Conservation (phyloP, 2,329 filamentous ascomycete genomes). For the Cladosporium sp. region DNA sequence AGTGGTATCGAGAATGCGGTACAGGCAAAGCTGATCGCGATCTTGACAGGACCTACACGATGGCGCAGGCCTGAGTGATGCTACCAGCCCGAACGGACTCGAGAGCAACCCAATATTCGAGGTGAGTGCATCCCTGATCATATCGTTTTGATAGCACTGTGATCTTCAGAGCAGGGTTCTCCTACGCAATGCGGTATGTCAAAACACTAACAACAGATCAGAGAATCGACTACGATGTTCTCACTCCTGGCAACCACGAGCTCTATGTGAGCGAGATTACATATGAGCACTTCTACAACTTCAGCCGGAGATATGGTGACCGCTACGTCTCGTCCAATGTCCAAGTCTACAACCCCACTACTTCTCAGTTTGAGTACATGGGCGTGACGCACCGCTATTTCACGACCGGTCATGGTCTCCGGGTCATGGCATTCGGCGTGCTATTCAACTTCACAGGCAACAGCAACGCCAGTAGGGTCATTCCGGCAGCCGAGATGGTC, state of each 20-base stretch:
- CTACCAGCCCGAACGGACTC: conserved; percentile 58
- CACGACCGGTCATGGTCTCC: conserved; percentile 49
- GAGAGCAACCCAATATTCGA: conserved; percentile 56
- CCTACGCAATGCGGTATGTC: neutral
- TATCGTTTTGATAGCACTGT: neutral
- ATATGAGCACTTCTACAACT: conserved; percentile 61
- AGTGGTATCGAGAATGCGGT: conserved; percentile 15
- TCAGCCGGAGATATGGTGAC: conserved; percentile 59
- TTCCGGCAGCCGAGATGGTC: conserved; percentile 53
- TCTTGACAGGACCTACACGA: conserved; percentile 60
- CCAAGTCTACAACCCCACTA: conserved; percentile 48
- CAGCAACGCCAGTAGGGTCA: conserved; percentile 62
- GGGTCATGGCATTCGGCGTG: conserved; percentile 56
- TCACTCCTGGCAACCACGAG: conserved; percentile 60
- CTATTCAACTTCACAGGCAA: conserved; percentile 56
- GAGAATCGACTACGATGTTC: conserved; percentile 54
- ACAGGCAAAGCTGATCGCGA: neutral
- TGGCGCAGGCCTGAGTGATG: conserved; percentile 63
- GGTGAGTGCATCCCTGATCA: conserved; percentile 13
- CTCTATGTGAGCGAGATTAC: conserved; percentile 63
- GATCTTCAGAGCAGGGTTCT: neutral
- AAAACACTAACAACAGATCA: neutral
- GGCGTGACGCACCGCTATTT: conserved; percentile 53
- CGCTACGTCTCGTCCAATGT: conserved; percentile 57
- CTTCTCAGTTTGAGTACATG: conserved; percentile 47